Conservation (phyloP, 1,284 basidiomycete species). For the Cryptococcus neoformans region DNA sequence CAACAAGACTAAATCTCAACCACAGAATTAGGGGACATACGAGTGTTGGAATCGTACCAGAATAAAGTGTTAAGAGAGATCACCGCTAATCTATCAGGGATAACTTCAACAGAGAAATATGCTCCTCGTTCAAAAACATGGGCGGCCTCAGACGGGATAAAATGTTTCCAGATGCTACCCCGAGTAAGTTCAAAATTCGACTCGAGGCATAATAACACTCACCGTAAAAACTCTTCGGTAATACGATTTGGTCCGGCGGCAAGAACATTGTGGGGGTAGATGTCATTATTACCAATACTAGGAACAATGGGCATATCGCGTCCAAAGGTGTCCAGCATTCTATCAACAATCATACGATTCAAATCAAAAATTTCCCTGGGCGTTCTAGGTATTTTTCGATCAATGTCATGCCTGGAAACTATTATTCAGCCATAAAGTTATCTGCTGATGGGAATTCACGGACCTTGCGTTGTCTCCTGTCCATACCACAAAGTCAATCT, state of each 20-base stretch:
- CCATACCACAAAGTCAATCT: slow-evolving; percentile 91
- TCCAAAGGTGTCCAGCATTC: slow-evolving; percentile 68
- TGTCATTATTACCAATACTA: slow-evolving; percentile 82
- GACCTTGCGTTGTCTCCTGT: slow-evolving; percentile 89
- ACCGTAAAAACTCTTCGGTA: slow-evolving; percentile 71
- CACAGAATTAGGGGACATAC: slow-evolving; percentile 46
- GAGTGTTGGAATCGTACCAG: slow-evolving; percentile 88
- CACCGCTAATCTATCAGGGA: slow-evolving; percentile 71
- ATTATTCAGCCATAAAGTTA: slow-evolving; percentile 8
- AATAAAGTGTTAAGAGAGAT: slow-evolving; percentile 90
- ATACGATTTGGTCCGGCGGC: slow-evolving; percentile 71
- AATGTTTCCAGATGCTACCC: slow-evolving; percentile 72
- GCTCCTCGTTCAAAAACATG: slow-evolving; percentile 81
- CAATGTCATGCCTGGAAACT: slow-evolving; percentile 76
- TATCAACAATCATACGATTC: slow-evolving; percentile 65
- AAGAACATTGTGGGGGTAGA: slow-evolving; percentile 69
- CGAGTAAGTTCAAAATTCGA: slow-evolving; percentile 10
- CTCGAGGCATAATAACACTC: slow-evolving; percentile 13
- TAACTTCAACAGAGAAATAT: slow-evolving; percentile 79
- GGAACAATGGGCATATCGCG: slow-evolving; percentile 79
- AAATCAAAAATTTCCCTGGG: slow-evolving; percentile 73
- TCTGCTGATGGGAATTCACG: slow-evolving; percentile 8
- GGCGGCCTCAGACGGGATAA: slow-evolving; percentile 75
- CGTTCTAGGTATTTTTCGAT: slow-evolving; percentile 73
- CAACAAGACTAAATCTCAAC: not conserved